Evolutionary conservation across 1,284 basidiomycete species (phyloP).

Genomic region (Cutaneotrichosporon sp.): DNA sequence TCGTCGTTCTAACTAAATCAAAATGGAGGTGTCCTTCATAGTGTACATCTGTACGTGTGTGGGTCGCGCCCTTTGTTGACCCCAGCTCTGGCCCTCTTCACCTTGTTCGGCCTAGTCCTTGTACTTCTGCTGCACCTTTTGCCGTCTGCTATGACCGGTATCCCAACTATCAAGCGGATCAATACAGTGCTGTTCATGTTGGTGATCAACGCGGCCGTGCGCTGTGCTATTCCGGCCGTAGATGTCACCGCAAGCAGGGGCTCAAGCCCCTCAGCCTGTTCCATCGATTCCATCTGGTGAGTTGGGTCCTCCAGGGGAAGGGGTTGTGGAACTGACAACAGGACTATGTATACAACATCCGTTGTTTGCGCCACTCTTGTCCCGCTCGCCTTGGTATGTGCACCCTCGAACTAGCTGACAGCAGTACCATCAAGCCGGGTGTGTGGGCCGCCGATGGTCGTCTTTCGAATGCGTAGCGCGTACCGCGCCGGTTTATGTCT

Average conservation of each 20-base stretch:
- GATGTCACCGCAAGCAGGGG: not conserved
- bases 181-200: not conserved
- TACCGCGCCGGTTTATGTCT: not conserved
- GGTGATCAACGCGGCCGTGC: conserved; percentile 1
- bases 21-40: not conserved
- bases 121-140: not conserved
- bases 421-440: not conserved
- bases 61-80: not conserved
- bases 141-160: not conserved
- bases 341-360: conserved; percentile 3
- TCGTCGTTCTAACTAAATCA: not conserved
- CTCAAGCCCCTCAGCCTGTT: not conserved
- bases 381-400: not conserved
- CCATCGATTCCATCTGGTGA: conserved; percentile 2
- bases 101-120: not conserved
- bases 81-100: not conserved
- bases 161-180: not conserved
- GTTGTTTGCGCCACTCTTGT: not conserved
- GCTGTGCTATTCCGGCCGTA: not conserved
- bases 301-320: not conserved
- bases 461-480: not conserved
- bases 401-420: not conserved
- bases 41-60: conserved; percentile 2
- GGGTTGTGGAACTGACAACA: not conserved
- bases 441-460: not conserved